Base-by-base conservation (phyloP, 2,329 filamentous ascomycete species). In the Talaromyces verruculosus region DNA sequence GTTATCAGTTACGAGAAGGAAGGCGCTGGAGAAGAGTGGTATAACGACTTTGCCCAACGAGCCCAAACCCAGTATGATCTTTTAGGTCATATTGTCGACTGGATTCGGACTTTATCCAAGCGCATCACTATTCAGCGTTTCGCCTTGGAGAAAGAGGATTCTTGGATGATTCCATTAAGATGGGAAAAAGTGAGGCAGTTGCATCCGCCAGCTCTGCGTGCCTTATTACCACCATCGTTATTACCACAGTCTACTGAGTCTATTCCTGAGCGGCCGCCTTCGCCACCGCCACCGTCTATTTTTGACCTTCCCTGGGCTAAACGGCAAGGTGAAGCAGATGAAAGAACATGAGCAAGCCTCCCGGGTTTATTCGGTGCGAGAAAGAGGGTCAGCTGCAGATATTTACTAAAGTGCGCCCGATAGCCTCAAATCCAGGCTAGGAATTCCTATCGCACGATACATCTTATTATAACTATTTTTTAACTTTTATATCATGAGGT, bases 11-110 rank as follows among this genome's bases (percentile, higher is more conserved):
- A 49, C 41, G 19, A 47, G 59, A 45, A 61, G 59, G 41, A 61
- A 47, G 59, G 59, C 25, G 59, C 59, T 61, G 39, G 41, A 61
- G 59, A 61, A 1, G 59, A 61, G 59, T 61, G 25, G 19, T 61
- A 49, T 49, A 45, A 61, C 59, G 59, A 61, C 59, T 61, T 61
- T 49, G 59, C 59, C 41, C 59, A 61, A 61, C 59, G 59, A 61
- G 59, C 59, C 43, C 41, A 61, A 61, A 61, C 43, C 59, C 33
- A 61, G 43, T 47, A 61, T 61, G 43, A 51, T 61, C 59, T 47
- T 47, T 39, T 61, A 28, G 59, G 59, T 37, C 59, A 61, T 61
- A 61, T 61, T 61, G 39, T 61, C 15, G 41, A 61, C 43, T 61
- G 59, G 59, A 41, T 61, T 19, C 59, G 43, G 59, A 61, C 59